phyloP scores from a whole-genome alignment of 2,329 filamentous ascomycete genomes.

The Trichoderma sp. region DNA sequence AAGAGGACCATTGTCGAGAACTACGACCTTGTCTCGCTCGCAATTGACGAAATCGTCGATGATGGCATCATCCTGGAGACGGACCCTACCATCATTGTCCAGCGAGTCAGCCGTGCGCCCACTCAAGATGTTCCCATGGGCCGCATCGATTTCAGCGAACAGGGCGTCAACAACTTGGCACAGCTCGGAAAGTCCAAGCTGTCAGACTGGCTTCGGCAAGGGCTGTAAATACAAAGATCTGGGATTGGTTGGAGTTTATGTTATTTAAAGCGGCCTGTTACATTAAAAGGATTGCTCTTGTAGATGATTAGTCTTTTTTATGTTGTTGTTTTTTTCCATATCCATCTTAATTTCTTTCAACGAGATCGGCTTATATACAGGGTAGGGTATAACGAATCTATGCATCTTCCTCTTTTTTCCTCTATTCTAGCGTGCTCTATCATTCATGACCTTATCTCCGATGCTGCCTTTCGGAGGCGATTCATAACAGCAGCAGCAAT shows the following conservation, averaged over 20 bases:
- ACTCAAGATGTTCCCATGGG: conserved; percentile 89
- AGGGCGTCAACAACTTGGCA: conserved; percentile 91
- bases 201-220: conserved; percentile 87
- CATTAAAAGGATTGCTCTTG: conserved; percentile 15
- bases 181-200: conserved; percentile 92
- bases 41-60: conserved; percentile 93
- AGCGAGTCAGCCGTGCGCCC: conserved; percentile 88
- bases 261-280: conserved; percentile 23
- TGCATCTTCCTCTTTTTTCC: conserved; percentile 30
- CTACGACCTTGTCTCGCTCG: conserved; percentile 92
- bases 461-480: conserved; percentile 76
- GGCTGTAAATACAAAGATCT: conserved; percentile 55
- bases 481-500: conserved; percentile 89
- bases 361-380: conserved; percentile 26
- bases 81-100: conserved; percentile 90
- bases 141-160: conserved; percentile 93
- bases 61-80: conserved; percentile 97
- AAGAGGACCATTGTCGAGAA: conserved; percentile 98
- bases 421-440: conserved; percentile 35
- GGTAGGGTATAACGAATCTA: conserved; percentile 30
- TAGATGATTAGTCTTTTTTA: conserved; percentile 10
- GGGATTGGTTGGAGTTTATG: conserved; percentile 24
- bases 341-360: conserved; percentile 26
- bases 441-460: conserved; percentile 57
- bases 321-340: not conserved